Evolutionary conservation across 1,284 basidiomycete species (phyloP), one percentile per base, ranked within the genome.

Genomic region (Ustilago xerochloae): DNA sequence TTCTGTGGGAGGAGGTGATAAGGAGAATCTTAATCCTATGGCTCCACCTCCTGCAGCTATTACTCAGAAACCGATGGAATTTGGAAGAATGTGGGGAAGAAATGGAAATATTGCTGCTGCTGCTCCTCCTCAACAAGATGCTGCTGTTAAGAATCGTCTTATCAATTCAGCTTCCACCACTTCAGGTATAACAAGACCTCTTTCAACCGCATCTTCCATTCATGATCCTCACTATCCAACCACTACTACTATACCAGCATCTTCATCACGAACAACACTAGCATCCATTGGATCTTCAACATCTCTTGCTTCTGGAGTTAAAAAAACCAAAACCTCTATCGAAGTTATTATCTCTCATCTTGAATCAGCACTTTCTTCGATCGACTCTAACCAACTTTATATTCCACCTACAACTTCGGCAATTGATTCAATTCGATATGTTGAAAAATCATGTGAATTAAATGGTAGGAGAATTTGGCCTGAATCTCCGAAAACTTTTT

Each of bases 401-500:
- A 86, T 87, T 3, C 88, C 91, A 2, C 77, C 75, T 0, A 1
- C 55, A 0, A 60, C 41, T 2, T 66, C 63, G 5, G 60, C 69
- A 3, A 16, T 55, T 5, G 77, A 81, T 7, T 26, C 52, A 6
- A 24, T 71, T 3, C 45, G 43, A 5, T 65, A 30, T 16, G 55
- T 71, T 24, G 55, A 60, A n/a, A 62, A 61, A 4, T 12, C 43
- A 36, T 81, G 63, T 60, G 76, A 80, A 43, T 65, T 52, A 86
- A 87, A 65, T 57, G 76, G 67, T 88, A 89, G 53, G 81, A 82
- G 5, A 80, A 85, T 72, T 10, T 46, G 55, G 36, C 85, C 91
- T 4, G 88, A 88, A 0, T 88, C 90, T 13, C 92, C 94, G 38
- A 88, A 88, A 56, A 91, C 96, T 15, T 99, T 98, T 85, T 93